Base-by-base conservation (phyloP, 306 rosid genomes). In the Castanospermum australe region DNA sequence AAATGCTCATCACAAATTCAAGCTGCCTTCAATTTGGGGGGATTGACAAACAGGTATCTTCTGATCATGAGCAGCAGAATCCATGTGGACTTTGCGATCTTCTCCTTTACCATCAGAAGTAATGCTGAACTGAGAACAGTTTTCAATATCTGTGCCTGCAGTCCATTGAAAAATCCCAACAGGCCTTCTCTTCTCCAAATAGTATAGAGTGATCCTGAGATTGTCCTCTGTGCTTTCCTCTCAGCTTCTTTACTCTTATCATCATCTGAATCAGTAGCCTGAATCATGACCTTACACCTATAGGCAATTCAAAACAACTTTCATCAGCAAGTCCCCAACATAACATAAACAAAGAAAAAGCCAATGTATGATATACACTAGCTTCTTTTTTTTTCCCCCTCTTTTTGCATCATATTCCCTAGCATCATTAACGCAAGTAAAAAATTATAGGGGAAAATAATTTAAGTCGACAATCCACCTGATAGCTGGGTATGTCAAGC, bases 401-500 rank as follows among this genome's bases (percentile, higher is more conserved):
- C 56, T 56, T 60, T 51, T 42, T 77, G 75, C 57, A 75, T 25
- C 32, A 32, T 32, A 38, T 62, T 68, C 18, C 60, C 10, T 22
- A 68, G 67, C 67, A 61, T 6, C 71, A 30, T 24, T 45, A 52
- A 67, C 6, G 15, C 24, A 62, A 9, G 51, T 21, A 25, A 22
- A 25, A 48, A 65, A 61, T 62, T 67, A 20, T 22, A 24, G 60
- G 38, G 56, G 44, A 24, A 71, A 62, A 73, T 4, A 38, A 78
- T 50, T 44, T 44, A 73, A 77, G 71, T 73, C 48, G 75, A 80
- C n/a, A 22, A 68, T 77, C 66, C 69, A 94, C 99, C 97, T 94
- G 91, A 94, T 91, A 50, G 99, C 97, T 18, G 99, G 99, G 93
- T 94, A 94, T 64, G 99, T 94, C 86, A 94, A 78, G 90, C 91